A percentile compares a stretch with the other conserved stretches of the same genome.
Conservation (phyloP, 306 rosid species). For the Albizia julibrissin region DNA sequence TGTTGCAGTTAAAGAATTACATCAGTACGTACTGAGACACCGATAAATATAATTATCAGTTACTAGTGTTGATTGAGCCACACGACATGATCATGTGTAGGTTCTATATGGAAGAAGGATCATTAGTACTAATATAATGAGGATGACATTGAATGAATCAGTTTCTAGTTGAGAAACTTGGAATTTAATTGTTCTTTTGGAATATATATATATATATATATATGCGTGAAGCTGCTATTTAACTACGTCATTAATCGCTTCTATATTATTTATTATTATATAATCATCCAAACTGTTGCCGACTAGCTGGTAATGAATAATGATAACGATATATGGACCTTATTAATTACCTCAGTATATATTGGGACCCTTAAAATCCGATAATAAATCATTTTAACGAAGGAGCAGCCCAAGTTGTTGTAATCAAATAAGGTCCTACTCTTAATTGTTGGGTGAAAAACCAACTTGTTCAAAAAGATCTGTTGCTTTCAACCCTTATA, state of each 20-base stretch:
- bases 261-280: too few relatives aligned
- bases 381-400: neutral
- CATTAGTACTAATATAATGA: neutral
- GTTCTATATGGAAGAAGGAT: neutral
- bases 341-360: neutral
- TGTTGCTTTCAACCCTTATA: neutral
- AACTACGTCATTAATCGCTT: neutral
- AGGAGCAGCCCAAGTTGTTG: neutral
- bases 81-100: neutral
- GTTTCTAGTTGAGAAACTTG: constrained; percentile 1
- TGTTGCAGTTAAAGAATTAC: neutral
- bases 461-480: neutral
- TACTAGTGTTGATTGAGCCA: neutral
- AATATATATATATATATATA: too few relatives aligned
- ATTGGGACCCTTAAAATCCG: neutral
- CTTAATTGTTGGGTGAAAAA: neutral
- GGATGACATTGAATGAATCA: neutral
- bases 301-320: neutral
- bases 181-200: neutral
- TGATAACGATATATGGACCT: neutral
- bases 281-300: neutral
- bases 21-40: neutral
- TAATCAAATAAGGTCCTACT: neutral
- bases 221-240: neutral
- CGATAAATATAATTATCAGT: neutral